A percentile compares a stretch with the other conserved stretches of the same genome.
phyloP scores from a whole-genome alignment of 352 stramenopile species.

The Aphanomyces astaci region DNA sequence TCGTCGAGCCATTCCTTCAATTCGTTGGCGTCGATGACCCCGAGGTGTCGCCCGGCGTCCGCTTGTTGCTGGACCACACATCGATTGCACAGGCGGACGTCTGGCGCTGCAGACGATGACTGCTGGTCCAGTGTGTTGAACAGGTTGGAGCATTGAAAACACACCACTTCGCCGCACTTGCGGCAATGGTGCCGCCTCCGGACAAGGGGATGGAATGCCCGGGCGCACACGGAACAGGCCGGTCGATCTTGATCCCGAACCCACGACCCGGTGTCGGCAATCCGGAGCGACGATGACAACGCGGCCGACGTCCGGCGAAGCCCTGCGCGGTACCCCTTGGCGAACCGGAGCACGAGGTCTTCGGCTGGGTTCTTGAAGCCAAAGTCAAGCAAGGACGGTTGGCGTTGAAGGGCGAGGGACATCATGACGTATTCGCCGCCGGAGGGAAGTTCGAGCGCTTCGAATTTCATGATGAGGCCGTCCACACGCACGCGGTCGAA shows the following conservation, averaged over 20 bases:
- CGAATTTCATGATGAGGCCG: constrained; percentile 79
- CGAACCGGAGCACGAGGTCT: constrained; percentile 78
- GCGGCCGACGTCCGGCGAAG: constrained; percentile 77
- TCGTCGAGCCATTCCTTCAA: constrained; percentile 67
- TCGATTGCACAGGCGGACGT: constrained; percentile 79
- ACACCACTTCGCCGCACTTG: constrained; percentile 83
- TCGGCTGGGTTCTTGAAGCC: constrained; percentile 76
- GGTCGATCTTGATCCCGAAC: constrained; percentile 72
- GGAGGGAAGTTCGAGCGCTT: constrained; percentile 28
- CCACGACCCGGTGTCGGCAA: constrained; percentile 33
- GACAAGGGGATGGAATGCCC: constrained; percentile 76
- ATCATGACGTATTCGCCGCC: constrained; percentile 57
- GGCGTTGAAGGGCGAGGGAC: constrained; percentile 78
- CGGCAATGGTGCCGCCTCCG: constrained; percentile 81
- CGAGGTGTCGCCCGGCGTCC: constrained; percentile 23
- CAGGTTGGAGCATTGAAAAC: constrained; percentile 78
- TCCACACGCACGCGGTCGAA: constrained; percentile 81
- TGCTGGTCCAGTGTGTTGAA: constrained; percentile 76
- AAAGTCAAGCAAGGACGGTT: constrained; percentile 66
- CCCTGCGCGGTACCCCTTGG: constrained; percentile 63
- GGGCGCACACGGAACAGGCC: constrained; percentile 74
- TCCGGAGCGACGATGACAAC: constrained; percentile 73
- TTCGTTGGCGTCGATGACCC: constrained; percentile 22
- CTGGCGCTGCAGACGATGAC: constrained; percentile 64
- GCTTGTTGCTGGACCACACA: constrained; percentile 76